Percentiles rank a stretch among this genome's conserved stretches.
phyloP scores from a whole-genome alignment of 2,329 filamentous ascomycete genomes.

The Onygenales sp. region DNA sequence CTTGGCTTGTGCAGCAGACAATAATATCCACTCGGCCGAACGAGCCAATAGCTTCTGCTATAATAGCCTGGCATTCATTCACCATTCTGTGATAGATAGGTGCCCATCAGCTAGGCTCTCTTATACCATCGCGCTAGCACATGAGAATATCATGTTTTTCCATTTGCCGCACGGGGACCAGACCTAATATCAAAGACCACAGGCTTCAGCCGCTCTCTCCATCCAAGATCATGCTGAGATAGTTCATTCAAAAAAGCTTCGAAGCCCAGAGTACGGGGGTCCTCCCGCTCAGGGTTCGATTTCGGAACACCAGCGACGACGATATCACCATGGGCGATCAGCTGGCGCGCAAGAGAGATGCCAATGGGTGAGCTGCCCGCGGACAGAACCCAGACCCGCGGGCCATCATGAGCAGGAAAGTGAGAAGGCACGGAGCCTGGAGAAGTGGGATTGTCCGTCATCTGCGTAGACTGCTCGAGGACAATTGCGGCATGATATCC shows the following conservation, averaged over 20 bases:
- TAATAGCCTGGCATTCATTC: slow-evolving; percentile 69
- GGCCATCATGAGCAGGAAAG: slow-evolving; percentile 54
- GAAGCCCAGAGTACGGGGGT: slow-evolving; percentile 67
- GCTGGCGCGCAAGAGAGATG: slow-evolving; percentile 68
- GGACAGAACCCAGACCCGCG: slow-evolving; percentile 88
- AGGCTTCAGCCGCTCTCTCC: slow-evolving; percentile 65
- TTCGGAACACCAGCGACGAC: slow-evolving; percentile 77
- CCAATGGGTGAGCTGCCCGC: slow-evolving; percentile 76
- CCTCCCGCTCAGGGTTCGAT: slow-evolving; percentile 64
- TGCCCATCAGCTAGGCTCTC: background rate
- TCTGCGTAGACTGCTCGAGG: slow-evolving; percentile 14
- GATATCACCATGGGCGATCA: slow-evolving; percentile 86
- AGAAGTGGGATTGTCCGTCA: slow-evolving; percentile 27
- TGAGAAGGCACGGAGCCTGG: slow-evolving; percentile 30
- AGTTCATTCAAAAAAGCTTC: slow-evolving; percentile 62
- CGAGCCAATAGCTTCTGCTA: slow-evolving; percentile 73
- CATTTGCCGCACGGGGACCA: slow-evolving; percentile 5
- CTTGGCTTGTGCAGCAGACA: slow-evolving; percentile 80
- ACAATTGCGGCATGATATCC: background rate
- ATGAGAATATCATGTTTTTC: background rate
- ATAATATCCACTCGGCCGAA: slow-evolving; percentile 87
- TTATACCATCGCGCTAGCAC: background rate
- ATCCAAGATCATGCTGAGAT: slow-evolving; percentile 51
- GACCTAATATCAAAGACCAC: slow-evolving; percentile 50
- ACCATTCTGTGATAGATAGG: slow-evolving; percentile 37